Conservation (phyloP, 768 basidiomycete genomes). For the Collybia nuda region DNA sequence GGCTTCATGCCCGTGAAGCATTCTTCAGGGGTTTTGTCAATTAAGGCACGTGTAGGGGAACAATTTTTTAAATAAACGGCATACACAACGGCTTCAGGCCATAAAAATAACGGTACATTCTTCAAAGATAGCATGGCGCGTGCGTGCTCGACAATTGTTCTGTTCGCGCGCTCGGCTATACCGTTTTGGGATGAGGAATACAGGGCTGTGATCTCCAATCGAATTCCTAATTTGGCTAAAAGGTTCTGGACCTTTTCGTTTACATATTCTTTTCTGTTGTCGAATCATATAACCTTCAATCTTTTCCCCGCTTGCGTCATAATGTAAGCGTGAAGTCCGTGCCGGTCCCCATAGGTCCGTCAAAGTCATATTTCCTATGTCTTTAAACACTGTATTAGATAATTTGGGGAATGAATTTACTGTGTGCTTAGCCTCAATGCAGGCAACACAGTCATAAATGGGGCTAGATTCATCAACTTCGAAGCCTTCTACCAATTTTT, state of each 20-base stretch:
- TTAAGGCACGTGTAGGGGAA: not conserved
- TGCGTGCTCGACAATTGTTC: not conserved
- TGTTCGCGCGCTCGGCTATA: constrained; percentile 3
- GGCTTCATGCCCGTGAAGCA: constrained; percentile 4
- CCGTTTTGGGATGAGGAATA: constrained; percentile 3
- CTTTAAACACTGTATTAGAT: not conserved
- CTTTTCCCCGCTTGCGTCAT: not conserved
- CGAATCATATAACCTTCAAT: not conserved
- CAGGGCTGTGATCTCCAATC: not conserved
- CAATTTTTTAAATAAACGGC: constrained; percentile 4
- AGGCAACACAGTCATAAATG: constrained; percentile 23
- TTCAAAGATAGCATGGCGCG: constrained; percentile 3
- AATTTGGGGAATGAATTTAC: not conserved
- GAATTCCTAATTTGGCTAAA: not conserved
- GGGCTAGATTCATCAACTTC: constrained; percentile 21
- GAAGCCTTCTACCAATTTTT: constrained; percentile 25
- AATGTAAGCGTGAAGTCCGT: not conserved
- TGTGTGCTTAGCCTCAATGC: constrained; percentile 18
- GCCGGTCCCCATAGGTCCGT: not conserved
- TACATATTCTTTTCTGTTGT: not conserved
- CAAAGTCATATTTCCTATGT: not conserved
- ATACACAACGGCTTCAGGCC: constrained; percentile 6
- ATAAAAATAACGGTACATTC: constrained; percentile 3
- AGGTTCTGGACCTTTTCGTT: not conserved
- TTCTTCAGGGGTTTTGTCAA: constrained; percentile 4